Conservation (phyloP, 352 stramenopile species). For the Elongisporangium anandrum region DNA sequence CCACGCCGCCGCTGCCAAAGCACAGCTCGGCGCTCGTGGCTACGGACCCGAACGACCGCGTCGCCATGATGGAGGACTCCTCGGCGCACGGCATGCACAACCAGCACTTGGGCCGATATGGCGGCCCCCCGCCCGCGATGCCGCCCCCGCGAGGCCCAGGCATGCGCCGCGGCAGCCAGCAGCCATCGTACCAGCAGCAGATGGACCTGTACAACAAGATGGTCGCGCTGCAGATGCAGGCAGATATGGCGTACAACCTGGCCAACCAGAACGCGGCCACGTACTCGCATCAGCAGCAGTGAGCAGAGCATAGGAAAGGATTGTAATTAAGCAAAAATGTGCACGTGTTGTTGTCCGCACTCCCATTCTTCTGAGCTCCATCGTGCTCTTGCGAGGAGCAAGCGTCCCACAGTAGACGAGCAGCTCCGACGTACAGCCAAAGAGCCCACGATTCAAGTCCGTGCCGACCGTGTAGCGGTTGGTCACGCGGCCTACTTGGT, state of each 20-base stretch:
- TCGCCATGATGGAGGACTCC: not conserved
- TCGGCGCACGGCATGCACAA: slow-evolving; percentile 9
- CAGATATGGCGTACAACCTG: slow-evolving; percentile 62
- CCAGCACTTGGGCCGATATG: slow-evolving; percentile 7
- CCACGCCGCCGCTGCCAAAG: slow-evolving; percentile 10
- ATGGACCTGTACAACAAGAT: slow-evolving; percentile 72
- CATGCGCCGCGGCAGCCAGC: not conserved
- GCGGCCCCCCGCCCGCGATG: slow-evolving; percentile 20
- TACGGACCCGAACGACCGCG: slow-evolving; percentile 4
- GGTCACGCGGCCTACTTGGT: no score
- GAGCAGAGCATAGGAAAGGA: not conserved
- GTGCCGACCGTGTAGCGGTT: no score
- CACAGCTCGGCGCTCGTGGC: slow-evolving; percentile 11
- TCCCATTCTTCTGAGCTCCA: no score
- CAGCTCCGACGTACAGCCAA: no score
- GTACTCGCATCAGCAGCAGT: slow-evolving; percentile 34
- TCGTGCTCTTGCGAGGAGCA: no score
- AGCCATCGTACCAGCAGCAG: slow-evolving; percentile 23
- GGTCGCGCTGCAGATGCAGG: slow-evolving; percentile 66
- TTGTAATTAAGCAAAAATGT: not conserved
- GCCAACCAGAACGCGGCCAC: slow-evolving; percentile 62
- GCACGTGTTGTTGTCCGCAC: not conserved
- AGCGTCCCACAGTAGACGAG: no score
- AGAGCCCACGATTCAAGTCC: no score
- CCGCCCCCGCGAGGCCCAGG: slow-evolving; percentile 8